phyloP scores from a whole-genome alignment of 129 eudicot species.

The Pseudognaphalium luteoalbum region DNA sequence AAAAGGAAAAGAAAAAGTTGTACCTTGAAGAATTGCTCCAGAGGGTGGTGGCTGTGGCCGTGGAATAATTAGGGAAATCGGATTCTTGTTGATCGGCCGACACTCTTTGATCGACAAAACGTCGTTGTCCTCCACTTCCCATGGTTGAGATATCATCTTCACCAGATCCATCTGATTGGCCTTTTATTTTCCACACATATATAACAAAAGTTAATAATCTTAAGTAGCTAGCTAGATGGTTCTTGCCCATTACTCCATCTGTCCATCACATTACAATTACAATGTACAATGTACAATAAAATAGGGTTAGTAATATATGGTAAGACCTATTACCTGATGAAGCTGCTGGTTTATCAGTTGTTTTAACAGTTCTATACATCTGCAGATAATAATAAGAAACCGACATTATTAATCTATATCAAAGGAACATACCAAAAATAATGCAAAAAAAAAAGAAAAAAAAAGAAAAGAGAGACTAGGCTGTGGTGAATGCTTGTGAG shows the following conservation, averaged over 20 bases:
- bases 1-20: neutral
- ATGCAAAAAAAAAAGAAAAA: neutral
- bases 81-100: constrained; percentile 49
- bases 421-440: constrained; percentile 10
- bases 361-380: constrained; percentile 92
- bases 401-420: neutral
- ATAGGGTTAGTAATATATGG: constrained; percentile 1
- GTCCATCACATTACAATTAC: too few relatives aligned
- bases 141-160: constrained; percentile 75
- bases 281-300: neutral
- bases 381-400: constrained; percentile 35
- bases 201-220: neutral
- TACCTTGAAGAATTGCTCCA: constrained; percentile 91
- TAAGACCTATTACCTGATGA: constrained; percentile 61
- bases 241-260: neutral
- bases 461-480: too few relatives aligned
- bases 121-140: constrained; percentile 46
- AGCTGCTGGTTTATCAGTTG: constrained; percentile 93
- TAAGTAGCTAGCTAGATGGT: neutral
- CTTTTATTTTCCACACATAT: constrained; percentile 14
- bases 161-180: constrained; percentile 85
- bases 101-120: constrained; percentile 49
- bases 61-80: constrained; percentile 48
- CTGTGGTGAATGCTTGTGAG: constrained; percentile 14
- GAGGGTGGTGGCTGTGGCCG: constrained; percentile 39